Evolutionary conservation across 2,329 filamentous ascomycete genomes (phyloP).

Genomic region (Oidium heveae): DNA sequence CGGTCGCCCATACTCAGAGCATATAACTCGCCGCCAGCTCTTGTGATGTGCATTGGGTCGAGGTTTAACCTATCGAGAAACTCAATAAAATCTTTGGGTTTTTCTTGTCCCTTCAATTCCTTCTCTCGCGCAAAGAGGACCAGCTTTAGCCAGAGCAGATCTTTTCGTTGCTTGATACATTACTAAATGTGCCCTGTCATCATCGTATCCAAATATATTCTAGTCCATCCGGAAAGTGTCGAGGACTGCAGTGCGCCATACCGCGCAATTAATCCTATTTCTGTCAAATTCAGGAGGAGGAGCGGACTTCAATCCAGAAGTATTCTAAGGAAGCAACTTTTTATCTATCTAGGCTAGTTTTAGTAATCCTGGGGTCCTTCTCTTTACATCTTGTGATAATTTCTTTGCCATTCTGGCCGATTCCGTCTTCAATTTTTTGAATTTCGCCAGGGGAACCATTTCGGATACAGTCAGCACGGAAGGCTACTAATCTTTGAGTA

Average conservation of each 20-base stretch:
- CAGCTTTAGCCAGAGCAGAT: background rate
- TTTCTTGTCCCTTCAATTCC: background rate
- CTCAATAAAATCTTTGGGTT: background rate
- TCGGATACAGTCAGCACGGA: too few species aligned
- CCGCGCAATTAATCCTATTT: background rate
- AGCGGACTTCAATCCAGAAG: background rate
- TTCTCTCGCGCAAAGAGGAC: background rate
- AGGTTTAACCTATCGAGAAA: background rate
- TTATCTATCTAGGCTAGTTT: background rate
- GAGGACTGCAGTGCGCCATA: background rate
- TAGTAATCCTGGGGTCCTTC: too few species aligned
- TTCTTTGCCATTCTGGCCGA: too few species aligned
- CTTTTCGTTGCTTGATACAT: background rate
- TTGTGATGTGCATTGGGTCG: background rate
- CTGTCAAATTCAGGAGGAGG: background rate
- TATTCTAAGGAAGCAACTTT: background rate
- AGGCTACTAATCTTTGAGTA: too few species aligned
- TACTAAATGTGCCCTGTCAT: background rate
- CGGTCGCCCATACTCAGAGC: background rate
- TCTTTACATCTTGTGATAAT: too few species aligned
- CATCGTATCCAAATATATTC: background rate
- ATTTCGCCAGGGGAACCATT: too few species aligned
- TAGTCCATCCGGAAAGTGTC: background rate
- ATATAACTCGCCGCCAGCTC: background rate
- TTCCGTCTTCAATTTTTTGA: too few species aligned